Base-by-base conservation (phyloP, 768 basidiomycete genomes). In the Pisolithus microcarpus region DNA sequence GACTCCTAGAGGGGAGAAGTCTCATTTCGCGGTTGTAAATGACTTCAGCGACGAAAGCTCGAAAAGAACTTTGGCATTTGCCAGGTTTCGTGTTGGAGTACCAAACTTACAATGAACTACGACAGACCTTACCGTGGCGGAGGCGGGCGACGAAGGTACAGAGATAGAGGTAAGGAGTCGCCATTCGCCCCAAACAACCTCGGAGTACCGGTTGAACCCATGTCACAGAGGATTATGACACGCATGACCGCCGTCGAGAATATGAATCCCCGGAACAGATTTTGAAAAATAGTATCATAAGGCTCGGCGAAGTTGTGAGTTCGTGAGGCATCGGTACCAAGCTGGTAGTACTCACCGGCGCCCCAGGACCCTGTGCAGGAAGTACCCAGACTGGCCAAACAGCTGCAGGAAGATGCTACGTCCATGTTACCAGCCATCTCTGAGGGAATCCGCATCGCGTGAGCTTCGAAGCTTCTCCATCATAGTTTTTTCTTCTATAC, bases 271-370 rank as follows among this genome's bases (percentile, higher is more conserved):
- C 87, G 5, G 85, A 87, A 56, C 79, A 89, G 53, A 84, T 78
- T 61, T 70, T 90, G 36, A 82, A 79, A 64, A 73, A 70, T 45
- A 69, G 77, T 39, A 83, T 91, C 55, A 70, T 89, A 59, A 84
- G 81, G 60, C 70, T 87, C 47, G 89, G 88, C 38, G 89, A 91
- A 76, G 87, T 88, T 67, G 89, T 90, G 61, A 72, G 87, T 72
- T 21, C 43, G 24, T n/a, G 6, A 10, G 5, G 2, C 4, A n/a
- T 28, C 49, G 44, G 21, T 56, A 19, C 31, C 30, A 19, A 11
- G 45, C 26, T 30, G 47, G 51, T 52, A 52, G 51, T 45, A 21
- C 43, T 50, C 10, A 54, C 43, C 26, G 13, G 26, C 31, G 52
- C 11, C 43, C 37, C 54, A 91, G 89, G 87, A 90, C 56, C 74